Evolutionary conservation across 495 filamentous ascomycete genomes (phyloP).

Genomic region (Evernia prunastri): DNA sequence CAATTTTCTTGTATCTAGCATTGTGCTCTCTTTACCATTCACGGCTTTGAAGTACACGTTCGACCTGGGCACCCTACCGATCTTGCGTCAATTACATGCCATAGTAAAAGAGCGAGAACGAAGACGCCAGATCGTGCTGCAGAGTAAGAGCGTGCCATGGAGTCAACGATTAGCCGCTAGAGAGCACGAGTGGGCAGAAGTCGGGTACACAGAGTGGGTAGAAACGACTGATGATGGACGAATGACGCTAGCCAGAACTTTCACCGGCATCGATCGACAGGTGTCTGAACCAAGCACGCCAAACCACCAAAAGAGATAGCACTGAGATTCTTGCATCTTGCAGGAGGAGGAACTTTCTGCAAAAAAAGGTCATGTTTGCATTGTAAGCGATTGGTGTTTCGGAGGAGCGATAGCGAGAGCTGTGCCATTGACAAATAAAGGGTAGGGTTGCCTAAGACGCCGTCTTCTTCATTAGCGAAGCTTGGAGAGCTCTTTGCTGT

Average conservation of each 20-base stretch:
- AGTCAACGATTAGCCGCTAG: constrained; percentile 6
- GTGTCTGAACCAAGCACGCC: neutral
- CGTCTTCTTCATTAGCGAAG: neutral
- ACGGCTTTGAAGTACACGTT: constrained; percentile 50
- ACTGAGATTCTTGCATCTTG: neutral
- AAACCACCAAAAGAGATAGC: neutral
- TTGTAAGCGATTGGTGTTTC: constrained; percentile 2
- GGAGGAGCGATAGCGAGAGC: neutral
- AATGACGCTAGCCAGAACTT: constrained; percentile 6
- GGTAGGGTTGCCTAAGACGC: neutral
- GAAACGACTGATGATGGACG: constrained; percentile 8
- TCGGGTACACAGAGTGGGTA: constrained; percentile 18
- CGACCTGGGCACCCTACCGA: constrained; percentile 43
- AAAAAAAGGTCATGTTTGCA: neutral
- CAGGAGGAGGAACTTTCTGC: neutral
- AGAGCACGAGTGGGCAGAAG: constrained; percentile 19
- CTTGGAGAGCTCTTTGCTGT: constrained; percentile 3
- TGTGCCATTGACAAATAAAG: neutral
- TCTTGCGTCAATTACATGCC: constrained; percentile 39
- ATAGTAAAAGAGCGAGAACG: constrained; percentile 57
- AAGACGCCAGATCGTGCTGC: constrained; percentile 19
- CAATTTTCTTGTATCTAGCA: constrained; percentile 47
- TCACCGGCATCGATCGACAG: constrained; percentile 15
- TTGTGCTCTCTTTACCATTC: constrained; percentile 60
- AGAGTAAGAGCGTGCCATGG: constrained; percentile 9